These are phyloP conservation scores for Dictyostelium brefeldianum DNA, from an alignment of 78 protist species.

Conservation along the genomic window DNA sequence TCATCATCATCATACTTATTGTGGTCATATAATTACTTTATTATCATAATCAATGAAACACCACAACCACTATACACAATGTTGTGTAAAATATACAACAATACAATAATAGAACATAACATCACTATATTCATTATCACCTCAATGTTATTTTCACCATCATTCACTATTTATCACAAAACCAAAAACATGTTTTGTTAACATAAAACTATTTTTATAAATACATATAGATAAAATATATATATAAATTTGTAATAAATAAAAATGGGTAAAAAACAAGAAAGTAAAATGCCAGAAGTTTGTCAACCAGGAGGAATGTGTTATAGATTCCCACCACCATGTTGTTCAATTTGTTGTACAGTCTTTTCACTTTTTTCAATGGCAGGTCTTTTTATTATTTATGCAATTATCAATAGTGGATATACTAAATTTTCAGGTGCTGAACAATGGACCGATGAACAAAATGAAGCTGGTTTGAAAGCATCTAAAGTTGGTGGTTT, in stretches of 20 bases:
- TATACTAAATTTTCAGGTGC: constrained; percentile 67
- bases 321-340: constrained; percentile 74
- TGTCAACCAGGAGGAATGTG: constrained; percentile 73
- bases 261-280: constrained; percentile 51
- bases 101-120: too few species aligned
- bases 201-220: neutral
- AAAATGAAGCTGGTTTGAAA: neutral
- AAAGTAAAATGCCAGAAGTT: constrained; percentile 41
- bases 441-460: neutral
- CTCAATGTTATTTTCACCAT: neutral
- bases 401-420: constrained; percentile 9
- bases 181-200: too few species aligned
- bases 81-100: too few species aligned
- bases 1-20: too few species aligned
- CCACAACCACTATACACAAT: too few species aligned
- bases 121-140: too few species aligned
- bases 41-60: too few species aligned
- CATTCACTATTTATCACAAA: too few species aligned
- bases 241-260: neutral
- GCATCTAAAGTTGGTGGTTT: constrained; percentile 1
- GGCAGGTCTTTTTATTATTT: constrained; percentile 60
- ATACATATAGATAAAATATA: neutral
- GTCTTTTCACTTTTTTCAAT: constrained; percentile 70
- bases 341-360: constrained; percentile 78
- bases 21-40: too few species aligned